Evolutionary conservation across 2,329 filamentous ascomycete genomes (phyloP).

Genomic region (Westerdykella aurantiaca): DNA sequence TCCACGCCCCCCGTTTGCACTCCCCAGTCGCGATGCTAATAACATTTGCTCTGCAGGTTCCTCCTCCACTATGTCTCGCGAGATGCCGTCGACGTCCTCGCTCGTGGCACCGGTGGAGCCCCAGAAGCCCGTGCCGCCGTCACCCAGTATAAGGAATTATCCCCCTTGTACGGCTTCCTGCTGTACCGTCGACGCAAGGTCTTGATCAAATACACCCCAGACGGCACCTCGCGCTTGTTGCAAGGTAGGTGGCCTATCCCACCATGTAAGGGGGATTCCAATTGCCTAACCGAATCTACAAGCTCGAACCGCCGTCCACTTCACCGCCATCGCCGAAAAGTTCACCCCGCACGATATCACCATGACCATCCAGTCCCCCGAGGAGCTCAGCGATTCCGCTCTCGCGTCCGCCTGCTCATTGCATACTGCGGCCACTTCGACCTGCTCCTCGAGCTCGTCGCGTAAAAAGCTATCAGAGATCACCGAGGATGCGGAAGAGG

Average conservation of each 20-base stretch:
- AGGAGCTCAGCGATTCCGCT: conserved; percentile 80
- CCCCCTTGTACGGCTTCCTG: conserved; percentile 86
- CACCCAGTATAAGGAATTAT: conserved; percentile 71
- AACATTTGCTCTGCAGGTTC: conserved; percentile 59
- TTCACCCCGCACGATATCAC: conserved; percentile 84
- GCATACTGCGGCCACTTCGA: conserved; percentile 80
- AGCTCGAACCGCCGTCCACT: conserved; percentile 76
- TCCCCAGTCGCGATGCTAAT: conserved; percentile 16
- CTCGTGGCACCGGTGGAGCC: conserved; percentile 73
- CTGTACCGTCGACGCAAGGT: conserved; percentile 86
- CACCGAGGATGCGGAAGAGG: conserved; percentile 84
- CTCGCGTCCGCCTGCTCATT: conserved; percentile 84
- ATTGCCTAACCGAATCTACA: conserved; percentile 22
- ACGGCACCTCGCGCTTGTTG: conserved; percentile 81
- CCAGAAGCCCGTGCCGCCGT: conserved; percentile 76
- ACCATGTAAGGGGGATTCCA: background rate
- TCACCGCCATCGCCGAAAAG: conserved; percentile 55
- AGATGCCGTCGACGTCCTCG: conserved; percentile 78
- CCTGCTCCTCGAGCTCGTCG: conserved; percentile 77
- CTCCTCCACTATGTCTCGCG: conserved; percentile 84
- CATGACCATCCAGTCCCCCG: conserved; percentile 67
- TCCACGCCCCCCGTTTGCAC: background rate
- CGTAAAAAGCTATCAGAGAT: conserved; percentile 81
- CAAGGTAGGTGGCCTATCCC: conserved; percentile 59
- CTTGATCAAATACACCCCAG: conserved; percentile 85